Base-by-base conservation (phyloP, 148 eudicot species). In the Chenopodium album region DNA sequence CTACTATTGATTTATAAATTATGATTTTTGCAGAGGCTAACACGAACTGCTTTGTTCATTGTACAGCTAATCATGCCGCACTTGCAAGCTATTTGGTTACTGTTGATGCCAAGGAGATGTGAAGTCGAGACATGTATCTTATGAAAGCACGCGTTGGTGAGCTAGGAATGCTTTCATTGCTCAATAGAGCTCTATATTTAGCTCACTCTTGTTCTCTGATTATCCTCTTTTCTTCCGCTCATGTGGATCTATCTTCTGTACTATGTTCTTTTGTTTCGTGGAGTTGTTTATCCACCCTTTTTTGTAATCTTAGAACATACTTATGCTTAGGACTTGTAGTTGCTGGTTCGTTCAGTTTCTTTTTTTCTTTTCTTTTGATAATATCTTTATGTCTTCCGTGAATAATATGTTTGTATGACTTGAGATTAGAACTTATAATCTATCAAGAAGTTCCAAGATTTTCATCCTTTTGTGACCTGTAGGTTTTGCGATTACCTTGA, bases 21-120 rank as follows among this genome's bases (percentile, higher is more conserved):
- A 47, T 63, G 78, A 76, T 81, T 44, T 54, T 76, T 7, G 72
- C 23, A 41, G 13, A 8, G 32, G 60, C 80, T 56, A 48, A 82
- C 34, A 8, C 59, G 34, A 28, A 44, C 3, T 28, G 16, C 54
- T 75, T 22, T 68, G 32, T 75, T 23, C n/a, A 23, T 66, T 22
- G 23, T 81, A 78, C 87, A 85, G 87, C 64, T 73, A 81, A 65
- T 23, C 19, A 73, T 56, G 81, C 60, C 71, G 59, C n/a, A 34
- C 66, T 50, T 12, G 78, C 80, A 50, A 80, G 81, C 62, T 80
- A 41, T 70, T 13, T 10, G 76, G 63, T 74, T 62, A 74, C 11
- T 50, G 59, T 37, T 13, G 50, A 22, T 60, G 54, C 63, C 68
- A 50, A 22, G 69, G 77, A 71, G 48, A 28, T 44, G 78, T 20